These are phyloP conservation scores for Euptelea pleiosperma DNA, from an alignment of 164 flowering plant genomes.

Conservation along the genomic window DNA sequence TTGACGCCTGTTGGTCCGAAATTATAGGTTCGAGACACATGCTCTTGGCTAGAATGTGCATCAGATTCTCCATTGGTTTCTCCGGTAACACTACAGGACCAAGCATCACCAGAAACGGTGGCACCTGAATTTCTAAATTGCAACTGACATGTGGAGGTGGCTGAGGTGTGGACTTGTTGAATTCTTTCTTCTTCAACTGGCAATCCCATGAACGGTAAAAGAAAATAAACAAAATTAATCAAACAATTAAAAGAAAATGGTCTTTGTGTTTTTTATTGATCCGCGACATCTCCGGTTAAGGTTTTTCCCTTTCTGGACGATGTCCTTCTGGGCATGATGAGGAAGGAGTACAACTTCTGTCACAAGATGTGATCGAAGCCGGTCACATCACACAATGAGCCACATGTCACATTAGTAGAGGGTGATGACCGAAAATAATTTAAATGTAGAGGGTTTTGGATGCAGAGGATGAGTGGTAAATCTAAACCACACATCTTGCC, in stretches of 20 bases:
- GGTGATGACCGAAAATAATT: too few relatives aligned
- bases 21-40: conserved; percentile 23
- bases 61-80: neutral
- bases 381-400: too few relatives aligned
- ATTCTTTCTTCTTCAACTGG: conserved; percentile 18
- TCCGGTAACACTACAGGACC: neutral
- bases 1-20: conserved; percentile 19
- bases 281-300: conserved; percentile 68
- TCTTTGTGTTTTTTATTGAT: conserved; percentile 29
- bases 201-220: conserved; percentile 11
- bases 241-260: neutral
- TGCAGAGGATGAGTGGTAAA: too few relatives aligned
- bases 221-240: neutral
- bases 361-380: too few relatives aligned
- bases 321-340: conserved; percentile 94
- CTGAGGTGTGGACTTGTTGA: neutral
- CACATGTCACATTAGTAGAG: too few relatives aligned
- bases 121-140: conserved; percentile 8
- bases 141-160: neutral
- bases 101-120: conserved; percentile 4
- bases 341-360: too few relatives aligned
- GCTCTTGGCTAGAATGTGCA: conserved; percentile 3
- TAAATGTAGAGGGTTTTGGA: too few relatives aligned
- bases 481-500: too few relatives aligned
- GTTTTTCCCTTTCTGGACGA: conserved; percentile 66